Conservation (phyloP, 2,329 filamentous ascomycete species). For the Penicillium sp. region DNA sequence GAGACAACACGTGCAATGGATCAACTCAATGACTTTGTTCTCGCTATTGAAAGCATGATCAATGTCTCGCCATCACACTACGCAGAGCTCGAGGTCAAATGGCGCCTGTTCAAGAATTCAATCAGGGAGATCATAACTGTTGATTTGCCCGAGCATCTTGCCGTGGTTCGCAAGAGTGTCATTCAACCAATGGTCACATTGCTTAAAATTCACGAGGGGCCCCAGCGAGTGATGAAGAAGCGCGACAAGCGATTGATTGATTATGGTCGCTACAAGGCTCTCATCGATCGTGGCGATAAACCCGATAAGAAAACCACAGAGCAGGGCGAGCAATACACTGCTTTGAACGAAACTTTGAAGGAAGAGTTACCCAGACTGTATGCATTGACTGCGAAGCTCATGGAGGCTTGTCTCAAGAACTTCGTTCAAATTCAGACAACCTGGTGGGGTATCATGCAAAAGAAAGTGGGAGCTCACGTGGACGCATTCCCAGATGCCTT, state of each 20-base stretch:
- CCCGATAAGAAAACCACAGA: conserved; percentile 82
- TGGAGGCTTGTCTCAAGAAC: conserved; percentile 77
- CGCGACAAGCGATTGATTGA: conserved; percentile 89
- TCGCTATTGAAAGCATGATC: conserved; percentile 80
- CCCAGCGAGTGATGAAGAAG: conserved; percentile 89
- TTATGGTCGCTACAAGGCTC: conserved; percentile 76
- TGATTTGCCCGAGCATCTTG: conserved; percentile 77
- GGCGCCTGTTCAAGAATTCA: conserved; percentile 85
- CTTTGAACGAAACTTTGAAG: conserved; percentile 89
- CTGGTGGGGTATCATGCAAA: conserved; percentile 82
- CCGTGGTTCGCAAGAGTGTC: conserved; percentile 74
- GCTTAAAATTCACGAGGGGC: conserved; percentile 77
- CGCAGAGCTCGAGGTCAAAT: conserved; percentile 88
- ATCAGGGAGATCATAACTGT: conserved; percentile 83
- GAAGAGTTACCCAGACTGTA: conserved; percentile 88
- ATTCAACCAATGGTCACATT: conserved; percentile 80
- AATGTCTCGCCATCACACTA: conserved; percentile 67
- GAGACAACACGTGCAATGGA: conserved; percentile 77
- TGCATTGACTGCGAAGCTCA: conserved; percentile 74
- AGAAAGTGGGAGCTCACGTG: conserved; percentile 76
- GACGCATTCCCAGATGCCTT: conserved; percentile 67
- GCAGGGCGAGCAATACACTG: conserved; percentile 83
- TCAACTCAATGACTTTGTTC: conserved; percentile 76
- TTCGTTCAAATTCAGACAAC: conserved; percentile 80
- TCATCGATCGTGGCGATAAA: conserved; percentile 79